Evolutionary conservation across 2,329 filamentous ascomycete genomes (phyloP), one percentile per base, ranked within the genome.

Genomic region (Ceratocystis destructans): DNA sequence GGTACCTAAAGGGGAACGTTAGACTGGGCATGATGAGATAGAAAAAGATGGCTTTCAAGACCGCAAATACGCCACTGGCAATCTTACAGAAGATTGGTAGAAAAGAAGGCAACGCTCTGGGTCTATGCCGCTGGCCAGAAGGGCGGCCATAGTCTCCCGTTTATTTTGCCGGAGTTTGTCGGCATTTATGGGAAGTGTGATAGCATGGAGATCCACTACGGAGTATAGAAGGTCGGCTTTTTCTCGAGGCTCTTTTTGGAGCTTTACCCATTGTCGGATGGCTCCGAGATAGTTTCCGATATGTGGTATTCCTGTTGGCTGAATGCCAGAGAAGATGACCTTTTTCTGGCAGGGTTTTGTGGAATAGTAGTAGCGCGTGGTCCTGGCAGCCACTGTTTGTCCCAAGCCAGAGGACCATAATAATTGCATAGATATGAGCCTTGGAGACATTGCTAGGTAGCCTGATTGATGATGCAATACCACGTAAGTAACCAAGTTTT

Each of bases 261-360:
- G 79, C 68, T 82, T 80, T 61, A 88, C 87, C 94, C 94, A 99
- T 79, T 90, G 85, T 63, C 85, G 83, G 66, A 99, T 78, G 17
- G 94, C 94, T 31, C 94, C 94, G 10, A 96, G 82, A 75, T 96
- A 99, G 77, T 99, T 99, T 66, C 94, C 94, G 37, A 99, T 78
- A 75, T 99, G 94, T 15, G 94, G 94, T 28, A 95, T 82, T 45
- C 93, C 94, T 0, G 94, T 99, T 20, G 94, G 94, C 75, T 99
- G 94, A 71, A 99, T 99, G 64, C 92, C 94, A 2, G 94, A 97
- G 79, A 99, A 96, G 72, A 97, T 84, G 68, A 87, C 80, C 37
- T 63, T 64, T 45, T 67, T 68, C 33, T 48, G 44, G 12, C 48
- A 66, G 79, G 69, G 37, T 68, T 41, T 46, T 64, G 67, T 55